These are phyloP conservation scores for Pelargonium australe DNA, from an alignment of 441 rosid species.

Conservation along the genomic window DNA sequence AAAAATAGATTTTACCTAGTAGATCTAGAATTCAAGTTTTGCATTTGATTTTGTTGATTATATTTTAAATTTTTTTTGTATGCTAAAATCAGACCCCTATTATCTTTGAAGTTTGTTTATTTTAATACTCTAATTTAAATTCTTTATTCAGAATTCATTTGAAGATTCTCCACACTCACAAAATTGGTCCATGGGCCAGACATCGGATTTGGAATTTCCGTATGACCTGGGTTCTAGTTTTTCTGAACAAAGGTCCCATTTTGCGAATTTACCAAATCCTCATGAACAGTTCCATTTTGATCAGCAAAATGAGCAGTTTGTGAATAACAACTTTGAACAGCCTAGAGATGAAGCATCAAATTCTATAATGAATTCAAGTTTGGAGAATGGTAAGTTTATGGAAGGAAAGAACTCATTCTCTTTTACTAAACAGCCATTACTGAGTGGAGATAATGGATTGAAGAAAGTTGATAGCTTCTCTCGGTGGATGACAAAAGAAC, in stretches of 20 bases:
- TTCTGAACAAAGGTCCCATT: conserved; percentile 42
- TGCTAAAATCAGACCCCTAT: neutral
- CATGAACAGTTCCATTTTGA: conserved; percentile 33
- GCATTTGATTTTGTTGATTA: neutral
- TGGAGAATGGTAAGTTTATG: conserved; percentile 29
- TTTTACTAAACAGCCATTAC: conserved; percentile 39
- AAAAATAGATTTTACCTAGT: neutral
- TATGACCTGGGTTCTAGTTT: conserved; percentile 37
- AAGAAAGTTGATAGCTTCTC: conserved; percentile 87
- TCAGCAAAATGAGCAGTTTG: conserved; percentile 37
- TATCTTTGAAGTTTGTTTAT: neutral
- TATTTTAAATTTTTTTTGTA: neutral
- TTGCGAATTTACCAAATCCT: conserved; percentile 22
- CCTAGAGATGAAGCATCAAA: conserved; percentile 26
- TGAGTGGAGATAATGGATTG: conserved; percentile 53
- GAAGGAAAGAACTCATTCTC: conserved; percentile 44
- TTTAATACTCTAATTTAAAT: conserved; percentile 24
- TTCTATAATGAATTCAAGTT: conserved; percentile 24
- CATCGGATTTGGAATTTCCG: conserved; percentile 38
- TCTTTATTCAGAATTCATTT: conserved; percentile 33
- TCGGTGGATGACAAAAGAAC: conserved; percentile 89
- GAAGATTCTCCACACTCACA: conserved; percentile 31
- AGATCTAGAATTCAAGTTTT: neutral
- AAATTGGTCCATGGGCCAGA: conserved; percentile 32
- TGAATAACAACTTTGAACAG: conserved; percentile 27